A percentile compares a stretch with the other conserved stretches of the same genome.
phyloP scores from a whole-genome alignment of 345 rosid species.

The Trapa incisa region DNA sequence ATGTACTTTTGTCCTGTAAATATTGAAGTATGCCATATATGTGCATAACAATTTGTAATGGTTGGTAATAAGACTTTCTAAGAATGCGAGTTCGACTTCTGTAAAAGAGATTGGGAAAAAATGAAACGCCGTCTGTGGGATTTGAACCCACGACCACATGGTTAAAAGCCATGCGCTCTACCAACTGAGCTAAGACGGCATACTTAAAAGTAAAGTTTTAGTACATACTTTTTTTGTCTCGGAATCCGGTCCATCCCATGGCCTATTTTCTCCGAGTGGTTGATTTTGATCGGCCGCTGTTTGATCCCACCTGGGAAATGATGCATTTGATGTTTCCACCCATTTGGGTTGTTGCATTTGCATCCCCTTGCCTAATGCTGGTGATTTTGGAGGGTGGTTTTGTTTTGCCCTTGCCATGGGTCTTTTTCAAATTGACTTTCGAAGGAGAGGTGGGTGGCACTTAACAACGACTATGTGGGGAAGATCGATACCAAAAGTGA shows the following conservation, averaged over 20 bases:
- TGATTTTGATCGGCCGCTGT: background rate
- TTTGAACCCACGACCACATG: slow-evolving; percentile 78
- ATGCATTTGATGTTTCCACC: slow-evolving; percentile 38
- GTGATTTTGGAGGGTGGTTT: slow-evolving; percentile 19
- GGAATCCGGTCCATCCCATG: slow-evolving; percentile 7
- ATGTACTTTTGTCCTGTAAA: background rate
- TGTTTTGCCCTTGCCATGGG: slow-evolving; percentile 60
- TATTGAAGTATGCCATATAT: background rate
- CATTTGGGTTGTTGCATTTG: slow-evolving; percentile 33
- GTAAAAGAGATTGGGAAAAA: background rate
- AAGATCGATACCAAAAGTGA: too few relatives aligned
- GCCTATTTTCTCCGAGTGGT: background rate
- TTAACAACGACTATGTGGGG: too few relatives aligned
- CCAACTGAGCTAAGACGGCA: slow-evolving; percentile 75
- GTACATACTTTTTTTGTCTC: slow-evolving; percentile 5
- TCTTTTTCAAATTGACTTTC: slow-evolving; percentile 11
- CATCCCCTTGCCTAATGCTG: slow-evolving; percentile 54
- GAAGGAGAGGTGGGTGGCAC: too few relatives aligned
- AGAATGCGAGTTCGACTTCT: background rate
- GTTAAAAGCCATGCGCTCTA: slow-evolving; percentile 84
- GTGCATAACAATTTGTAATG: background rate
- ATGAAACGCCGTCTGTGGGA: slow-evolving; percentile 53
- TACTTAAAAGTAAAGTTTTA: too few relatives aligned
- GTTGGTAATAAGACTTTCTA: background rate
- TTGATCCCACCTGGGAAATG: background rate